Percentiles rank a stretch among this genome's conserved stretches.
Conservation (phyloP, 2,329 filamentous ascomycete species). For the Pseudogymnoascus pannorum region DNA sequence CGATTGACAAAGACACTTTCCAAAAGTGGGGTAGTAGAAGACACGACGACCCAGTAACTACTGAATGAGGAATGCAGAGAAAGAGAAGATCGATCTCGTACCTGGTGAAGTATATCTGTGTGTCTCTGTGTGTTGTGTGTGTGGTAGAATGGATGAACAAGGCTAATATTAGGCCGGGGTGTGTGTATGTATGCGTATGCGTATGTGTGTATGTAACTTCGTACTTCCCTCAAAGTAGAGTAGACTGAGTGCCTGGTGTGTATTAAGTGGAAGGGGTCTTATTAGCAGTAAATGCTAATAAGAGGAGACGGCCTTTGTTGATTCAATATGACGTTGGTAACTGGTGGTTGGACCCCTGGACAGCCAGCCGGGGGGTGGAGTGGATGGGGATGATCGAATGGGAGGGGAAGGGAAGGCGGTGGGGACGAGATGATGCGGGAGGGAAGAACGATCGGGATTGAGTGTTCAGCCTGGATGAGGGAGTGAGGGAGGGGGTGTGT, state of each 20-base stretch:
- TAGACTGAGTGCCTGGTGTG: too few species aligned
- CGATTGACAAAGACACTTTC: background rate
- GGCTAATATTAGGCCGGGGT: background rate
- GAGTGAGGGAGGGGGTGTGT: background rate
- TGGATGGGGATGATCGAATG: background rate
- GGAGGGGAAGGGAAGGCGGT: background rate
- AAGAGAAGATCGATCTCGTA: conserved; percentile 1
- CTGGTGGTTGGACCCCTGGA: background rate
- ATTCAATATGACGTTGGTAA: background rate
- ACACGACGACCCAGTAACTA: background rate
- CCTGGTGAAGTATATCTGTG: too few species aligned
- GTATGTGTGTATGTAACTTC: too few species aligned
- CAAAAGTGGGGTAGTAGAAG: background rate
- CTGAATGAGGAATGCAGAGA: background rate
- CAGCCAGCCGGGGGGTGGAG: background rate
- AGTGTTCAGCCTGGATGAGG: background rate
- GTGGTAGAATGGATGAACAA: too few species aligned
- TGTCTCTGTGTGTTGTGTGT: too few species aligned
- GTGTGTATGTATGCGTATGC: background rate
- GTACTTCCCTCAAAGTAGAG: too few species aligned
- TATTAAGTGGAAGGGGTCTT: too few species aligned
- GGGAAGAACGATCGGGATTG: too few species aligned
- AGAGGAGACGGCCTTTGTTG: background rate
- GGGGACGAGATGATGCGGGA: background rate
- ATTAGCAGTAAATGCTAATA: background rate